Percentiles rank a stretch among this genome's conserved stretches.
Conservation (phyloP, 495 filamentous ascomycete species). For the Neurospora pannonica region DNA sequence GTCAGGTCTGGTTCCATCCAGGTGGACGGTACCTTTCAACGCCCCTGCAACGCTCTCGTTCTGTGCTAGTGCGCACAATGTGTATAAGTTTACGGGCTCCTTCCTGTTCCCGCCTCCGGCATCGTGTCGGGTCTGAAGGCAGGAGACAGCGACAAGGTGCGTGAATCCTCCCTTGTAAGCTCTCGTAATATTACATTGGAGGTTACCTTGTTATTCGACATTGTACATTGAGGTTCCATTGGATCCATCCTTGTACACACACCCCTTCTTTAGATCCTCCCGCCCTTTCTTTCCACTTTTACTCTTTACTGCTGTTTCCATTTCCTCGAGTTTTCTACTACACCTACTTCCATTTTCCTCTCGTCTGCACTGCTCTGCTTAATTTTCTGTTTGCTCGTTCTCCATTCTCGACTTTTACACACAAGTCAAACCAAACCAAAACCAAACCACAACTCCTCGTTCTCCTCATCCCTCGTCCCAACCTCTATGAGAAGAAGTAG, state of each 20-base stretch:
- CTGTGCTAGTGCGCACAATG: not conserved
- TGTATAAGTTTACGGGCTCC: not conserved
- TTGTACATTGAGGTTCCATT: not conserved
- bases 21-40: not conserved
- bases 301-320: not conserved
- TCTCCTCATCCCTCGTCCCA: not conserved
- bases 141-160: not conserved
- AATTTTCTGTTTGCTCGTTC: not conserved
- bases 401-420: not conserved
- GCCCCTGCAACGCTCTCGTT: not conserved
- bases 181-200: not conserved
- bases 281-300: constrained; percentile 3
- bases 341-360: constrained; percentile 3
- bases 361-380: constrained; percentile 2
- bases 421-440: not conserved
- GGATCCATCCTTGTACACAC: not conserved
- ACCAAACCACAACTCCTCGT: not conserved
- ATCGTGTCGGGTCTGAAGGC: constrained; percentile 3
- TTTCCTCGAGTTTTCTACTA: not conserved
- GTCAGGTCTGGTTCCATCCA: not conserved
- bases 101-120: constrained; percentile 7
- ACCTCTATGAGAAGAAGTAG: not conserved
- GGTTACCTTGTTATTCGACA: not conserved
- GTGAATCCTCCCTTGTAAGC: constrained; percentile 2
- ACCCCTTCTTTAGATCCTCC: constrained; percentile 10